Evolutionary conservation across 78 protist species (phyloP).

Genomic region (Polysphondylium violaceum): DNA sequence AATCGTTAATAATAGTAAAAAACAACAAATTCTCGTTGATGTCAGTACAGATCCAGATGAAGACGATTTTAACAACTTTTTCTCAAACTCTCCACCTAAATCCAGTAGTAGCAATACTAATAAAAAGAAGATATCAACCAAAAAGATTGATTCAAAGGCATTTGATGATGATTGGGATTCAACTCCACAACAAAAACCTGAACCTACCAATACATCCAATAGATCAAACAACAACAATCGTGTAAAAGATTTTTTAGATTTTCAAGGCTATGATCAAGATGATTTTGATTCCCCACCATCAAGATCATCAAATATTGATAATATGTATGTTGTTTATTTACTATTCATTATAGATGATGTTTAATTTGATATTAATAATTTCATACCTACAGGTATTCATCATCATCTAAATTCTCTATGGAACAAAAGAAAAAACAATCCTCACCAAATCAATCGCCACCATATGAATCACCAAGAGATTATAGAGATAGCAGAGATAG

Average conservation of each 20-base stretch:
- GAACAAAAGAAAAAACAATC: too few species aligned
- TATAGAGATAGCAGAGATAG: neutral
- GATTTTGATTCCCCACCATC: neutral
- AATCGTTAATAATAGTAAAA: neutral
- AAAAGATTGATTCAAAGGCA: conserved; percentile 23
- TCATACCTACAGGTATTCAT: neutral
- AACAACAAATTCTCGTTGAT: neutral
- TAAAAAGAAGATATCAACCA: conserved; percentile 14
- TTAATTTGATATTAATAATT: neutral
- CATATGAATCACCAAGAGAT: conserved; percentile 3
- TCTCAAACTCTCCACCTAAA: conserved; percentile 16
- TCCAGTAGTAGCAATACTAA: neutral
- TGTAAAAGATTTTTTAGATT: neutral
- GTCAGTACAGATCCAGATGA: neutral
- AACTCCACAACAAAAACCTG: conserved; percentile 29
- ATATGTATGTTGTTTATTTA: conserved; percentile 1
- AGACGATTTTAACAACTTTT: conserved; percentile 39
- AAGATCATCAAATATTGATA: conserved; percentile 13
- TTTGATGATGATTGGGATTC: conserved; percentile 81
- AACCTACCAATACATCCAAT: neutral
- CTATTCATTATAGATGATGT: neutral
- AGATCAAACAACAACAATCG: neutral
- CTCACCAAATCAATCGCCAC: conserved; percentile 18
- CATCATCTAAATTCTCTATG: conserved; percentile 17
- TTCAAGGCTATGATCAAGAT: neutral